phyloP scores from a whole-genome alignment of 108 stramenopile species.

The Stephanodiscus triporus region DNA sequence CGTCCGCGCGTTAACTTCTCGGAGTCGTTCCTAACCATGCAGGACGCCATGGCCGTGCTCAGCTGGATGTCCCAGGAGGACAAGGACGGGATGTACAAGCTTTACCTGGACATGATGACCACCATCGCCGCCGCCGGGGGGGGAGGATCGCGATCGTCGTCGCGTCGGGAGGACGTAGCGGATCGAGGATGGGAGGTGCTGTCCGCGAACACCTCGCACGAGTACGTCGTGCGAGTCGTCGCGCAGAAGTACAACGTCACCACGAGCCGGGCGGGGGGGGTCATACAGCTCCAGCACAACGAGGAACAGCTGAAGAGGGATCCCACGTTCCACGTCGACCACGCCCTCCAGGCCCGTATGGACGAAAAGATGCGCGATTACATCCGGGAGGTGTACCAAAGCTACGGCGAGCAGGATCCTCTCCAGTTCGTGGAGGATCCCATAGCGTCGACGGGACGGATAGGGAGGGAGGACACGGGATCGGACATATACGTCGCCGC shows the following conservation, averaged over 20 bases:
- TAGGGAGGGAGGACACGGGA: constrained; percentile 52
- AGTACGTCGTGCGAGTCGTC: constrained; percentile 76
- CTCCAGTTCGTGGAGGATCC: constrained; percentile 78
- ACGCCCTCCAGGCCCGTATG: constrained; percentile 45
- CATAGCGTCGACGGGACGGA: constrained; percentile 56
- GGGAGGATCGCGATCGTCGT: background rate
- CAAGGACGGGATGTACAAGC: constrained; percentile 58
- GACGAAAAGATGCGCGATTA: constrained; percentile 45
- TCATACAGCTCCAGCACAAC: constrained; percentile 79
- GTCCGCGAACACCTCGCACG: constrained; percentile 70
- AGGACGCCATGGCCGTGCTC: constrained; percentile 72
- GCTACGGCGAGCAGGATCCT: constrained; percentile 65
- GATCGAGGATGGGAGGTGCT: constrained; percentile 36
- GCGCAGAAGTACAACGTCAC: constrained; percentile 79
- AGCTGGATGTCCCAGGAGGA: constrained; percentile 73
- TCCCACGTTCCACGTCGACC: constrained; percentile 32
- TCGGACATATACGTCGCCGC: constrained; percentile 27
- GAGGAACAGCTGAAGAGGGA: constrained; percentile 75
- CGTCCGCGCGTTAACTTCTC: constrained; percentile 76
- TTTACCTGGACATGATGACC: constrained; percentile 73
- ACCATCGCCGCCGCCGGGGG: constrained; percentile 24
- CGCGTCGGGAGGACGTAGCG: constrained; percentile 15
- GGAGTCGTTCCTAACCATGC: constrained; percentile 63
- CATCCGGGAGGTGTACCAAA: constrained; percentile 47
- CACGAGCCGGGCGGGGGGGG: constrained; percentile 67